Conservation (phyloP, 208 protist species). For the Vickermania ingenoplastis region DNA sequence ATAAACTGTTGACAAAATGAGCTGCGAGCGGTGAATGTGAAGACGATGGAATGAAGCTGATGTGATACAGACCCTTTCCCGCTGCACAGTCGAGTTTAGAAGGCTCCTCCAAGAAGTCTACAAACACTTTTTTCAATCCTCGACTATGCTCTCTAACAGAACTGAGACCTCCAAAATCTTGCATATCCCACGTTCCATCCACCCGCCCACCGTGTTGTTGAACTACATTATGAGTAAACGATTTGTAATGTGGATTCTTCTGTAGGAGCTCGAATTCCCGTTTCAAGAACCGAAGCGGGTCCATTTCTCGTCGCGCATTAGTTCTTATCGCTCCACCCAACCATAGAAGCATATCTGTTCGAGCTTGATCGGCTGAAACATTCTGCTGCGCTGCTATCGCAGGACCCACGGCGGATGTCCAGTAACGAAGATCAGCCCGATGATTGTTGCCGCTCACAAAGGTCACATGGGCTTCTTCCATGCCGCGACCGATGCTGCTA, state of each 20-base stretch:
- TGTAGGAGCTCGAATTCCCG: background rate
- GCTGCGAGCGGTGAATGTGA: constrained; percentile 7
- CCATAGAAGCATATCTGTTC: constrained; percentile 63
- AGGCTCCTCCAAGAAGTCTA: background rate
- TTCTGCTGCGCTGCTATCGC: constrained; percentile 6
- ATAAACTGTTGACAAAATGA: constrained; percentile 29
- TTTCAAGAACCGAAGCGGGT: background rate
- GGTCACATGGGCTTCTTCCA: constrained; percentile 23
- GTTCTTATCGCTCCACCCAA: constrained; percentile 63
- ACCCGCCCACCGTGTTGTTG: background rate
- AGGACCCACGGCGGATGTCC: constrained; percentile 21
- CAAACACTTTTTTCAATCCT: background rate
- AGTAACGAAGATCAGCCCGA: constrained; percentile 50
- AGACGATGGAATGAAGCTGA: constrained; percentile 21
- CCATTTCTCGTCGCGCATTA: constrained; percentile 9
- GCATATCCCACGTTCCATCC: background rate
- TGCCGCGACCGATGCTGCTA: no score
- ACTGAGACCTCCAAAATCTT: background rate
- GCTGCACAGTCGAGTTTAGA: background rate
- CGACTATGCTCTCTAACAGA: background rate
- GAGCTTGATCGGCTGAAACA: background rate
- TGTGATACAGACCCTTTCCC: constrained; percentile 4
- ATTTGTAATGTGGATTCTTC: background rate
- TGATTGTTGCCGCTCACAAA: constrained; percentile 68
- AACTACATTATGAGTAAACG: background rate